Percentiles rank a stretch among this genome's conserved stretches.
These are phyloP conservation scores for Cercospora brassicicola DNA, from an alignment of 2,329 filamentous ascomycete species.

Conservation along the genomic window DNA sequence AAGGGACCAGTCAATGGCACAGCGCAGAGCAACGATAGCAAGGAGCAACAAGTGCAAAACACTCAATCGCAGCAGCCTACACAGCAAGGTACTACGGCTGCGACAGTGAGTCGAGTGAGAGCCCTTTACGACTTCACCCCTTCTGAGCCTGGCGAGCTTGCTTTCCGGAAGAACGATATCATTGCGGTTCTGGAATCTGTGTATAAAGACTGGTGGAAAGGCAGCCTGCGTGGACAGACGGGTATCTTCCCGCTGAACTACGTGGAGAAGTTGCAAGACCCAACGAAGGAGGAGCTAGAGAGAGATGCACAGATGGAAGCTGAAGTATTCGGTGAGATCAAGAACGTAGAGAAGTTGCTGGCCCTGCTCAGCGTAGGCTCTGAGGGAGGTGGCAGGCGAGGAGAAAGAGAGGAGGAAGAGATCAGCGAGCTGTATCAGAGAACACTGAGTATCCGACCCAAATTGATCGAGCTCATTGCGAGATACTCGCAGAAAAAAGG, in stretches of 20 bases:
- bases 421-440: conserved; percentile 89
- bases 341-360: conserved; percentile 77
- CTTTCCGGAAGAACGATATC: conserved; percentile 94
- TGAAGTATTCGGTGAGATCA: conserved; percentile 74
- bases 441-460: conserved; percentile 89
- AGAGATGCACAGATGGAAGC: conserved; percentile 93
- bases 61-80: conserved; percentile 45
- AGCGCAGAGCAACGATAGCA: conserved; percentile 24
- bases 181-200: conserved; percentile 97
- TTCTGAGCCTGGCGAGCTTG: conserved; percentile 88
- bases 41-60: conserved; percentile 37
- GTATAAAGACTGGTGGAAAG: conserved; percentile 99
- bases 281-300: conserved; percentile 89
- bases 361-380: conserved; percentile 82
- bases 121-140: conserved; percentile 94
- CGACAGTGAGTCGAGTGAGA: conserved; percentile 90
- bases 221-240: conserved; percentile 87
- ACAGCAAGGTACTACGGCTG: conserved; percentile 79
- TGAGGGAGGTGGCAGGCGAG: conserved; percentile 62
- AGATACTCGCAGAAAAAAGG: conserved; percentile 99
- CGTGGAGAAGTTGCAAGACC: conserved; percentile 94
- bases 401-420: conserved; percentile 74
- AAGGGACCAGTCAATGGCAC: conserved; percentile 52
- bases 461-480: conserved; percentile 95
- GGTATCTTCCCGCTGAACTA: conserved; percentile 99